A percentile compares a stretch with the other conserved stretches of the same genome.
phyloP scores from a whole-genome alignment of 2,329 filamentous ascomycete species.

The Elsinoe arachidis region DNA sequence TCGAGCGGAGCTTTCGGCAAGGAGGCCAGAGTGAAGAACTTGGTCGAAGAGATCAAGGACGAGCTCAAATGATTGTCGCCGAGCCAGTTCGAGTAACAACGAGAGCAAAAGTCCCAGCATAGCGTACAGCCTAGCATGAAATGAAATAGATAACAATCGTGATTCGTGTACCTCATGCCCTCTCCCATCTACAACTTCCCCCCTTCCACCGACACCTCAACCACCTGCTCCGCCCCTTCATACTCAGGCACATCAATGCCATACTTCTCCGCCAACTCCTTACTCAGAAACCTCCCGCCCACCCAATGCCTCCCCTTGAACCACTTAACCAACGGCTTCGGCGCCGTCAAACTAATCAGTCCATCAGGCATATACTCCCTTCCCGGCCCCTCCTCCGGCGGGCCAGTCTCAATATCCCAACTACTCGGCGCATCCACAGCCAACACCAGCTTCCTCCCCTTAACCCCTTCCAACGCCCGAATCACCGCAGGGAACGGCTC shows the following conservation, averaged over 20 bases:
- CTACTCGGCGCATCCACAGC: slow-evolving; percentile 89
- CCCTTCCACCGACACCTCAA: slow-evolving; percentile 53
- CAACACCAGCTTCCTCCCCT: slow-evolving; percentile 57
- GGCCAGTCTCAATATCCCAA: slow-evolving; percentile 86
- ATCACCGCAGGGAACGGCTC: slow-evolving; percentile 85
- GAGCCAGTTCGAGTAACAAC: neutral
- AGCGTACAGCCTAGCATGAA: slow-evolving; percentile 3
- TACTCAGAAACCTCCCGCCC: slow-evolving; percentile 79
- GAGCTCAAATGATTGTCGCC: slow-evolving; percentile 27
- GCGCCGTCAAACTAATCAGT: slow-evolving; percentile 82
- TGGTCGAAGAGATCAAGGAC: slow-evolving; percentile 51
- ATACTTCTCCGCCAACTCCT: slow-evolving; percentile 74
- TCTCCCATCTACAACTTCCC: slow-evolving; percentile 41
- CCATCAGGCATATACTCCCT: slow-evolving; percentile 71
- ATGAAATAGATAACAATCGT: neutral
- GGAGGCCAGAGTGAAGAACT: slow-evolving; percentile 52
- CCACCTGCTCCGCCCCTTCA: slow-evolving; percentile 77
- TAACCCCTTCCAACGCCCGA: slow-evolving; percentile 61
- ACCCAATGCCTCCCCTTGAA: slow-evolving; percentile 87
- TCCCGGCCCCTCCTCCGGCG: slow-evolving; percentile 66
- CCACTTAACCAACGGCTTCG: slow-evolving; percentile 77
- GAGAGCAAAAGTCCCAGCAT: neutral
- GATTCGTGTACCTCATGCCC: neutral
- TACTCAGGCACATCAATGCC: slow-evolving; percentile 75
- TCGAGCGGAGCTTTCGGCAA: slow-evolving; percentile 44